Evolutionary conservation across 768 basidiomycete species (phyloP), one percentile per base, ranked within the genome.

Genomic region (Lactarius vividus): DNA sequence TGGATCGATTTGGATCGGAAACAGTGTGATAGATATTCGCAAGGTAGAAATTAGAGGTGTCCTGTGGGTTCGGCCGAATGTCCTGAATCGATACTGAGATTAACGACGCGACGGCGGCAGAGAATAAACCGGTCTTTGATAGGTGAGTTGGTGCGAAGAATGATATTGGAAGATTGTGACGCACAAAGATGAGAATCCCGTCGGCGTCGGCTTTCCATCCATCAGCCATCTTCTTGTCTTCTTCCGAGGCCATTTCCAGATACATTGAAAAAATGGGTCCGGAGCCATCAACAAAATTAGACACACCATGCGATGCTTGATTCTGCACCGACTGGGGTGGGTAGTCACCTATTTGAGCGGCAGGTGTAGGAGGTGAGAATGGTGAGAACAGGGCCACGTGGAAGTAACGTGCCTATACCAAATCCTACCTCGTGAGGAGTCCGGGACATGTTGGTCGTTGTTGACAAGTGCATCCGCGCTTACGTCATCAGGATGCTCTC

Each of bases 121-220:
- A 61, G 49, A 61, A 61, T 40, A 61, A 13, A 40, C 61, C 61
- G 1, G 52, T 54, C 61, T 61, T 28, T 8, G 52, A 29, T 4
- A 9, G 7, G 10, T 26, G 40, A 6, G 18, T 39, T 11, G 44
- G 37, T 28, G 23, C 7, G 18, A 11, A 28, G 11, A 0, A 10
- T 3, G 13, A 20, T 31, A 18, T 40, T 16, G 7, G 44, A 23
- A 46, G n/a, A 46, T n/a, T n/a, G 20, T n/a, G 37, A n/a, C 61
- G 39, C 39, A 62, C 61, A 11, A 62, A 62, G 10, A 62, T 2
- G 1, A 62, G 20, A 7, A 62, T 40, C 18, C 61, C 49, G 3
- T 39, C 26, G 1, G 60, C 60, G 6, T 61, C 60, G 1, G 39
- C 35, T 53, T 39, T 28, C 26, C 53, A 40, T 28, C 20, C 15